Percentiles rank a stretch among this genome's conserved stretches.
phyloP scores from a whole-genome alignment of 164 flowering plant genomes.

The Akebia trifoliata region DNA sequence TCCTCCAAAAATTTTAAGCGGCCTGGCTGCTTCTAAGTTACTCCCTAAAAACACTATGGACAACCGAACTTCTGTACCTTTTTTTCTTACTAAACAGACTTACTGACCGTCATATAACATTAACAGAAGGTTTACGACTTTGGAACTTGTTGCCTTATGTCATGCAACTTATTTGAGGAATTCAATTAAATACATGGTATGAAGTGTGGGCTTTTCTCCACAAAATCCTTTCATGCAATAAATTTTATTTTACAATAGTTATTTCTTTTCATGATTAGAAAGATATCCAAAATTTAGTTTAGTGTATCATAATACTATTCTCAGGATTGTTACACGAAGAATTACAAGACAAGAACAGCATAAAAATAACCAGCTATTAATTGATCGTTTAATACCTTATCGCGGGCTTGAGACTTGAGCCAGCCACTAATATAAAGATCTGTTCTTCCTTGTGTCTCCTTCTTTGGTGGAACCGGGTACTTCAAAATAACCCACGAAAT shows the following conservation, averaged over 20 bases:
- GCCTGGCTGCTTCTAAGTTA: no score
- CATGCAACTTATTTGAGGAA: background rate
- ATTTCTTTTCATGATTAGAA: background rate
- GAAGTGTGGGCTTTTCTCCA: background rate
- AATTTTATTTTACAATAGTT: background rate
- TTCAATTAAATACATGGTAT: no score
- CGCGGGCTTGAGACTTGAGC: constrained; percentile 79
- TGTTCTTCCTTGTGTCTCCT: constrained; percentile 91
- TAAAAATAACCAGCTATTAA: background rate
- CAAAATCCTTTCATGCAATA: background rate
- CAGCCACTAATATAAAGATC: constrained; percentile 80
- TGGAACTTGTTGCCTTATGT: background rate
- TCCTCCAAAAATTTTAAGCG: no score
- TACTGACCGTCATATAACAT: no score
- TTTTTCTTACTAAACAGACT: no score
- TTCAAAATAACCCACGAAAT: constrained; percentile 21
- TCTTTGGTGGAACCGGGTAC: constrained; percentile 84
- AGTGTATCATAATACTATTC: background rate
- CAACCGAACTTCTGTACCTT: no score
- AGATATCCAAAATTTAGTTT: background rate
- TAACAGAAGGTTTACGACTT: background rate
- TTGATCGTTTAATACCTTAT: constrained; percentile 50
- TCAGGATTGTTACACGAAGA: background rate
- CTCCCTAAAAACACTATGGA: no score
- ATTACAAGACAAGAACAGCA: constrained; percentile 1